These are phyloP conservation scores for Plantago elongata DNA, from an alignment of 257 asterid genomes.

Conservation along the genomic window DNA sequence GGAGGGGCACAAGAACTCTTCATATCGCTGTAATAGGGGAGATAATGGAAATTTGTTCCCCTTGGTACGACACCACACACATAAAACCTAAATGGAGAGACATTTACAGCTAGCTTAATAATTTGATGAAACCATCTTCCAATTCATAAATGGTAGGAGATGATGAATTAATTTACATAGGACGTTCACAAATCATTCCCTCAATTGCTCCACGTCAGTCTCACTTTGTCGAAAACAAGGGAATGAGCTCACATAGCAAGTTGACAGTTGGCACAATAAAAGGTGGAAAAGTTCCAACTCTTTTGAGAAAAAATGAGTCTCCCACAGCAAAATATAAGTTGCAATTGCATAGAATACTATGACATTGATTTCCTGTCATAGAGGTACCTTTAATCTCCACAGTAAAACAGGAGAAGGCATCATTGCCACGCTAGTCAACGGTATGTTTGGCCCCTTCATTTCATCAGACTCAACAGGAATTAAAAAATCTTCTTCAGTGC, in stretches of 20 bases:
- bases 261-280: no score
- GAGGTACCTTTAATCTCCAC: constrained; percentile 90
- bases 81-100: neutral
- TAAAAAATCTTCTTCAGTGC: constrained; percentile 51
- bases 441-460: constrained; percentile 64
- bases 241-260: neutral
- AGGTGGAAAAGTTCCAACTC: neutral
- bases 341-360: constrained; percentile 3
- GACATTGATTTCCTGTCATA: constrained; percentile 14
- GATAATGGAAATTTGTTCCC: neutral
- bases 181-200: no score
- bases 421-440: constrained; percentile 60
- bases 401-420: constrained; percentile 80
- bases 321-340: constrained; percentile 5
- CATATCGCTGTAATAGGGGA: neutral
- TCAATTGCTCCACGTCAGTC: no score
- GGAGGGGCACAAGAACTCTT: neutral
- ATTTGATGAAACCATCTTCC: neutral
- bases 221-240: no score
- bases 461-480: constrained; percentile 50
- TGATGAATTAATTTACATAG: neutral
- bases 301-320: constrained; percentile 5
- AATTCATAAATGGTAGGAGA: neutral
- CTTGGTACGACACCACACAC: neutral
- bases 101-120: neutral